Base-by-base conservation (phyloP, 2,329 filamentous ascomycete genomes). In the Chrysoporthe deuterocubensis region DNA sequence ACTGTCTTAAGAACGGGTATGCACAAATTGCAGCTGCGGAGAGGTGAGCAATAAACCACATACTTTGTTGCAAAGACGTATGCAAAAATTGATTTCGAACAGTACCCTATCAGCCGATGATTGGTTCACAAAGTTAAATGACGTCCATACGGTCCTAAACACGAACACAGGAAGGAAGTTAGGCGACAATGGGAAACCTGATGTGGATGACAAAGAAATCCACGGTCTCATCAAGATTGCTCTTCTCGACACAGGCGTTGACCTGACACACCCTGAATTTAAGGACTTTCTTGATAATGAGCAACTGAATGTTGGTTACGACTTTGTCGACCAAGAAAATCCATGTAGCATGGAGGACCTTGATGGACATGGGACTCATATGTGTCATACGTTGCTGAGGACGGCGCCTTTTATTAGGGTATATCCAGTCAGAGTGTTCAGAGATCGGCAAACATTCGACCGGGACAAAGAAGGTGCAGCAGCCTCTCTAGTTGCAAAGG, bases 321-420 rank as follows among this genome's bases (percentile, higher is more conserved):
- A 54, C 16, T 14, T 32, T 0, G 13, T 32, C 13, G 21, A 54
- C 6, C 13, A 16, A 26, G 4, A 1, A 32, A 32, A 54, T 4
- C 11, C 26, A 54, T 3, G 4, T 13, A 13, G 50, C 13, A 26
- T 54, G 3, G 50, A 32, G 50, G 50, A 54, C 26, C 50, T 54
- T 32, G 50, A 54, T 54, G 50, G 50, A 14, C 50, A 54, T 16
- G 50, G 50, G 50, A 54, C 50, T 13, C 50, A 54, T 13, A 54
- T 54, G 50, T 54, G 50, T 34, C 50, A 54, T 14, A 54, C 50
- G 26, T 2, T 54, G 50, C 11, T 54, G 50, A 26, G 50, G 32
- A 54, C 50, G 32, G 50, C 50, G 11, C 50, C 50, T 13, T 54
- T 54, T 32, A 16, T 13, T 13, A 54, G 50, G 13, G 50, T 32